phyloP scores from a whole-genome alignment of 768 basidiomycete species.

The Cyclocybe cylindracea region DNA sequence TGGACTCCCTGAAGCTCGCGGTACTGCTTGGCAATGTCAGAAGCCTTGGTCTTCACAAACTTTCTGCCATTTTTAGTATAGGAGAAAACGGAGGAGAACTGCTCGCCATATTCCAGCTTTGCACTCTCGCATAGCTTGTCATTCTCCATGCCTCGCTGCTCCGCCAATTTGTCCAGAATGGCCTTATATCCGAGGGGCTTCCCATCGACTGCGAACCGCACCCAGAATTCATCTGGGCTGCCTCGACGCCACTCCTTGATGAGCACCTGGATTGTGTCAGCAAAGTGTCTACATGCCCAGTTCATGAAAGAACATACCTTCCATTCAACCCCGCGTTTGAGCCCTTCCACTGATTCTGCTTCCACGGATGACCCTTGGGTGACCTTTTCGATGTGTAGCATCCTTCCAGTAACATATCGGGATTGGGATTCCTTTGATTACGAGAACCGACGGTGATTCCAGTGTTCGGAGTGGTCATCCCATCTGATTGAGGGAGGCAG shows the following conservation, averaged over 20 bases:
- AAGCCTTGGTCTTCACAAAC: background rate
- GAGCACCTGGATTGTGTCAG: background rate
- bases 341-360: conserved; percentile 22
- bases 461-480: conserved; percentile 24
- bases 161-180: conserved; percentile 1
- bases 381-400: conserved; percentile 8
- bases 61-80: conserved; percentile 5
- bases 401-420: conserved; percentile 22
- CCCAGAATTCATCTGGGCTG: conserved; percentile 8
- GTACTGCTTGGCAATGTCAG: conserved; percentile 7
- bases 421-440: conserved; percentile 20
- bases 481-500: conserved; percentile 21
- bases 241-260: conserved; percentile 1
- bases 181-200: conserved; percentile 2
- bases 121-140: background rate
- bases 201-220: conserved; percentile 3
- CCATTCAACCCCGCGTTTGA: conserved; percentile 26
- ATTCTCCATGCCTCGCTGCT: background rate
- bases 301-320: conserved; percentile 12
- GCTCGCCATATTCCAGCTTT: conserved; percentile 1
- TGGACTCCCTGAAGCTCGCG: background rate
- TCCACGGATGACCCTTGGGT: conserved; percentile 6
- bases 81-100: conserved; percentile 1
- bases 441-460: conserved; percentile 19
- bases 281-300: background rate